Evolutionary conservation across 352 stramenopile genomes (phyloP).

Genomic region (Thraustochytrium sp.): DNA sequence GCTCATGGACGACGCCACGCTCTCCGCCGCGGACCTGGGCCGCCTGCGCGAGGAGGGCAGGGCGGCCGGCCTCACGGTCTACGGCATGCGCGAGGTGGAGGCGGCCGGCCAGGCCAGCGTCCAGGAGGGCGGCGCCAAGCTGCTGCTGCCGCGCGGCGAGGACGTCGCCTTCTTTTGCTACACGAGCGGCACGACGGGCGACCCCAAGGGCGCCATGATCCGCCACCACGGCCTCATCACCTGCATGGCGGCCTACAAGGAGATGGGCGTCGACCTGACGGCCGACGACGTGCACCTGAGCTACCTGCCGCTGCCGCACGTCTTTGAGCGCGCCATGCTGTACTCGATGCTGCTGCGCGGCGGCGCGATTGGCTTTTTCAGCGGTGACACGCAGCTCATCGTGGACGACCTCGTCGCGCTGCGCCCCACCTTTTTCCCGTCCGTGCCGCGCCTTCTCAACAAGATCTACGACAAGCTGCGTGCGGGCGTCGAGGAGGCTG

Average conservation of each 20-base stretch:
- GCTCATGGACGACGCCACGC: conserved; percentile 48
- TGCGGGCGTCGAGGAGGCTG: conserved; percentile 56
- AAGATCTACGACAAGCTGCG: conserved; percentile 91
- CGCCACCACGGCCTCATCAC: conserved; percentile 73
- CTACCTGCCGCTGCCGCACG: conserved; percentile 93
- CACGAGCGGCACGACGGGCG: conserved; percentile 88
- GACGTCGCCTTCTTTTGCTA: conserved; percentile 91
- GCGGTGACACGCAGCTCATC: conserved; percentile 75
- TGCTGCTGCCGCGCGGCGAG: conserved; percentile 53
- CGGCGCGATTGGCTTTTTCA: conserved; percentile 81
- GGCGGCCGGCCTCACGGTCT: conserved; percentile 59
- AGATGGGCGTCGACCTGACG: conserved; percentile 45
- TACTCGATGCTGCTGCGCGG: conserved; percentile 64
- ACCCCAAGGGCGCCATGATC: conserved; percentile 90
- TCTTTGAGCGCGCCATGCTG: conserved; percentile 85
- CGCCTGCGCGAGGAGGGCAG: conserved; percentile 54
- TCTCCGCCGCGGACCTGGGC: not conserved
- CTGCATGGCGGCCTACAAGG: conserved; percentile 49
- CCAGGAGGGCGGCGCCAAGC: conserved; percentile 48
- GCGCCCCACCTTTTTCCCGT: conserved; percentile 80
- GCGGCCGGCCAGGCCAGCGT: not conserved
- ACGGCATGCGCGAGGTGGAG: conserved; percentile 41
- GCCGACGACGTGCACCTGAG: conserved; percentile 80
- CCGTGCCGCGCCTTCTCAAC: conserved; percentile 87
- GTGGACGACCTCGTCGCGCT: conserved; percentile 84